Base-by-base conservation (phyloP, 1,284 basidiomycete species). In the Ustilago curta region DNA sequence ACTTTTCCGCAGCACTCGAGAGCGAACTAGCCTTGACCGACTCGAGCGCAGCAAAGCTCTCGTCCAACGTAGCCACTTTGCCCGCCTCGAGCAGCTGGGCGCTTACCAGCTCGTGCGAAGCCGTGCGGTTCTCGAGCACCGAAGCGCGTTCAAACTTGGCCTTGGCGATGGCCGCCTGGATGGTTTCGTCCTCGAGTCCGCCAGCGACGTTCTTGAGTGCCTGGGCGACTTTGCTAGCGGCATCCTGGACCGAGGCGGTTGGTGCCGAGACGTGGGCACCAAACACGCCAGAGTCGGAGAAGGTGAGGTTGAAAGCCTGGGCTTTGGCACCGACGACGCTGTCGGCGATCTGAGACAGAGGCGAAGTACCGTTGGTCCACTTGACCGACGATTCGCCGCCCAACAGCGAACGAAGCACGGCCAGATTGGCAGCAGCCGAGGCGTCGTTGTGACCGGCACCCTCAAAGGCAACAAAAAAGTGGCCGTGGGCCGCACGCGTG, bases 381-480 rank as follows among this genome's bases (percentile, higher is more conserved):
- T 84, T 84, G 69, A 84, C 80, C 16, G 71, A 71, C 23, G 77
- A 67, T 43, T 78, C 74, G 40, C 82, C 82, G 48, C 83, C 83
- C 19, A 84, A 75, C 32, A 83, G 69, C 27, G 80, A 63, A 53
- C 79, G 79, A 11, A 84, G 81, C 25, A 84, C 82, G 19, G 80
- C 71, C 21, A 84, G 62, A 62, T 79, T 77, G 43, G 83, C 77
- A 23, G 76, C 37, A 19, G 68, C 60, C 21, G 42, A 42, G 19
- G 67, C 68, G 18, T 77, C 73, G 35, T 60, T 29, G 44, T 63
- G 74, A 35, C 65, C 70, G 9, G 77, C 83, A 35, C 81, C 82
- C 60, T 84, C 72, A 49, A 82, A 84, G 39, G 66, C 83, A 50
- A 84, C 65, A 52, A 84, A 78, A 52, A 83, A 80, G 76, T 84